Evolutionary conservation across 768 basidiomycete species (phyloP).

Genomic region (Suillus luteus): DNA sequence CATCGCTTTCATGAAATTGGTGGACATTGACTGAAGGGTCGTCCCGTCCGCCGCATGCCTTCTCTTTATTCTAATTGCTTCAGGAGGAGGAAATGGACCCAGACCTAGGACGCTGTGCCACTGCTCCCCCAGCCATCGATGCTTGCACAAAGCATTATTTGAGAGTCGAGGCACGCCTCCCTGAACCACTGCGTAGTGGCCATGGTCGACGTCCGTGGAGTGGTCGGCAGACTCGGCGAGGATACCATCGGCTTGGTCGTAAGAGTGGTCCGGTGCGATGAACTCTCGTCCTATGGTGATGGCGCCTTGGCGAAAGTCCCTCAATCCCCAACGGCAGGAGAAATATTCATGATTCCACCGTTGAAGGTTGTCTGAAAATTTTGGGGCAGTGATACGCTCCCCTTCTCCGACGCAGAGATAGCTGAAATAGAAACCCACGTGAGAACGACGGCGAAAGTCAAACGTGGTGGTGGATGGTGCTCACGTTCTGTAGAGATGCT

Average conservation of each 20-base stretch:
- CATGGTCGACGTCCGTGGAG: not conserved
- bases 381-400: not conserved
- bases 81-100: not conserved
- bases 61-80: not conserved
- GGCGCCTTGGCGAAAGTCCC: not conserved
- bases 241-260: not conserved
- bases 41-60: not conserved
- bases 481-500: not conserved
- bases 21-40: not conserved
- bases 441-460: not conserved
- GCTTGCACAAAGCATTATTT: not conserved
- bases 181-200: not conserved
- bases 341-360: not conserved
- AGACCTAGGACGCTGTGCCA: not conserved
- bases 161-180: not conserved
- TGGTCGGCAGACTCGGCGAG: not conserved
- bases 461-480: not conserved
- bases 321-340: not conserved
- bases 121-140: not conserved
- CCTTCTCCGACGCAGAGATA: not conserved
- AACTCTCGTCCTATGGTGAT: not conserved
- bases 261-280: not conserved
- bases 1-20: not conserved
- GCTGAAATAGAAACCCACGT: not conserved
- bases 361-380: not conserved